Evolutionary conservation across 2,329 filamentous ascomycete species (phyloP), one percentile per base, ranked within the genome.

Genomic region (Stagonosporopsis vannaccii): DNA sequence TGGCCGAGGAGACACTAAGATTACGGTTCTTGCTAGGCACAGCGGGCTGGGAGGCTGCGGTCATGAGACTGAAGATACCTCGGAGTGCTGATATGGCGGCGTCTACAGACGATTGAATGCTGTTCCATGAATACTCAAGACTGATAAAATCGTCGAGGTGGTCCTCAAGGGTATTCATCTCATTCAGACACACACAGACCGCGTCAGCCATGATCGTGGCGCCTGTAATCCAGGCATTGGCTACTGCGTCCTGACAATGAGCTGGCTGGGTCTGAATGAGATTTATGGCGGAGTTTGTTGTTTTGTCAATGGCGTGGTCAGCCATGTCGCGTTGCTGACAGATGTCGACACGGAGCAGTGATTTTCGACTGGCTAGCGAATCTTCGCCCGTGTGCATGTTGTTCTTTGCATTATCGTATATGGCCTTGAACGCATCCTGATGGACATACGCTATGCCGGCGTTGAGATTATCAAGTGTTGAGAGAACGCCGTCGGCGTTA

Each of bases 31-130:
- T 46, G 32, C 40, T 49, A 15, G 51, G 56, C n/a, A 25, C 45
- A 12, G 47, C 46, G 59, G 51, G 51, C 6, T 54, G 44, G 2
- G 56, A 43, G n/a, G 45, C 39, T 3, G 55, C 53, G 26, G 66
- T 75, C 75, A 81, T 79, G 52, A 81, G 75, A 56, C 73, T 78
- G 68, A 80, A 80, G 53, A 81, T 75, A 12, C 79, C 78, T 37
- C 77, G 77, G 2, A 81, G 65, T 11, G 77, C 78, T 6, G 77
- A 74, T 30, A 79, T 74, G 30, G 77, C 73, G 8, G 74, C 70
- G 32, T 77, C 72, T 3, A 79, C 74, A 0, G 77, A 75, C 8
- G 71, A 74, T 51, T 80, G 78, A 37, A 81, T 78, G 9, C 63
- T 72, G 20, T 70, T 75, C 74, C 76, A 80, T 36, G 74, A 73